Conservation (phyloP, 192 early-diverging fungal genomes). For the Entomortierella chlamydospora region DNA sequence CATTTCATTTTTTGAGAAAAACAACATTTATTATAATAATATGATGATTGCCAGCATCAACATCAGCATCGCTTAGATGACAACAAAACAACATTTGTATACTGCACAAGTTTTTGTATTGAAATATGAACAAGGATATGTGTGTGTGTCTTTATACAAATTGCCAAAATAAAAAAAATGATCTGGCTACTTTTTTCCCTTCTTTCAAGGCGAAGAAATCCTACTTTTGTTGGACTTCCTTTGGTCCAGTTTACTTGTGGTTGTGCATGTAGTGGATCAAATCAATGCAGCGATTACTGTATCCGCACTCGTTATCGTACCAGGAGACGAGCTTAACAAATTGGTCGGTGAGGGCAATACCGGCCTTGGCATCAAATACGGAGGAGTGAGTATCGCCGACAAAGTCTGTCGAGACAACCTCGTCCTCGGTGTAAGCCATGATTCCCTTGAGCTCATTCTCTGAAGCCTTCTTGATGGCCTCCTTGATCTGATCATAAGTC, state of each 20-base stretch:
- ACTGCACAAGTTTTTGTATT: too few relatives aligned
- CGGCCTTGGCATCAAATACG: slow-evolving; percentile 97
- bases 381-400: slow-evolving; percentile 90
- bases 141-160: not conserved
- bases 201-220: not conserved
- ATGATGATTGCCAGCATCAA: too few relatives aligned
- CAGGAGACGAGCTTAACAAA: slow-evolving; percentile 98
- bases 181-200: not conserved
- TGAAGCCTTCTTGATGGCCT: slow-evolving; percentile 85
- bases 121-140: too few relatives aligned
- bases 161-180: not conserved
- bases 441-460: slow-evolving; percentile 86
- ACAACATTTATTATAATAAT: too few relatives aligned
- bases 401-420: slow-evolving; percentile 95
- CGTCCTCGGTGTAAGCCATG: slow-evolving; percentile 93
- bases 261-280: slow-evolving; percentile 81
- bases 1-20: not conserved
- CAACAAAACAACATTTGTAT: too few relatives aligned
- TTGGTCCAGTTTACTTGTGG: slow-evolving; percentile 5
- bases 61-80: too few relatives aligned
- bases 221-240: not conserved
- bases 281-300: slow-evolving; percentile 92
- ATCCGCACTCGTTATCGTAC: slow-evolving; percentile 94
- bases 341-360: slow-evolving; percentile 91
- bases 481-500: slow-evolving; percentile 91